Evolutionary conservation across 805 yeast species (phyloP).

Genomic region (Lipomyces japonicus): DNA sequence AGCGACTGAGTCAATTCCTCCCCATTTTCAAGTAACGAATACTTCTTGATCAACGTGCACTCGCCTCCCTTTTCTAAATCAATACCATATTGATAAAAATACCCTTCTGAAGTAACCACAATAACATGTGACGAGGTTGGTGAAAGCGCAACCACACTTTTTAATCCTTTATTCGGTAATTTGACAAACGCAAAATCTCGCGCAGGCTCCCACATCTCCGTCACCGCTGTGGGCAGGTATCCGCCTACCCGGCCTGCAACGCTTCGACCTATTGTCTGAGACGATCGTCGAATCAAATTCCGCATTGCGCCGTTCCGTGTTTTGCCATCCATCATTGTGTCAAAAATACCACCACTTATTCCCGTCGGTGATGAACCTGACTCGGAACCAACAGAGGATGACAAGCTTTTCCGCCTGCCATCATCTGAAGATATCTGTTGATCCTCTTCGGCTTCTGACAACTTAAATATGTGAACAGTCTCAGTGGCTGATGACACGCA

Average conservation of each 20-base stretch:
- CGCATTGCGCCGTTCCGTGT: slow-evolving; percentile 26
- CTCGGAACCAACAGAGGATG: slow-evolving; percentile 22
- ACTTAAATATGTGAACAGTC: slow-evolving; percentile 85
- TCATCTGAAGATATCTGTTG: slow-evolving; percentile 7
- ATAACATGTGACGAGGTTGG: slow-evolving; percentile 45
- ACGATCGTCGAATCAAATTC: slow-evolving; percentile 27
- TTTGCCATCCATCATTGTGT: slow-evolving; percentile 30
- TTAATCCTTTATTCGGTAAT: slow-evolving; percentile 46
- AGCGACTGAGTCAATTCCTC: slow-evolving; percentile 21
- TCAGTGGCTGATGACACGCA: slow-evolving; percentile 87
- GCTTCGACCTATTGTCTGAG: slow-evolving; percentile 38
- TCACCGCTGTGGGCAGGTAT: slow-evolving; percentile 73
- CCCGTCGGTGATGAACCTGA: slow-evolving; percentile 25
- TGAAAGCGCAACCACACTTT: slow-evolving; percentile 41
- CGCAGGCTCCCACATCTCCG: slow-evolving; percentile 76
- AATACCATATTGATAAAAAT: slow-evolving; percentile 71
- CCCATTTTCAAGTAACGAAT: slow-evolving; percentile 25
- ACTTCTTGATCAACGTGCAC: slow-evolving; percentile 61
- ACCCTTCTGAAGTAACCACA: slow-evolving; percentile 79
- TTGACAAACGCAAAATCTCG: slow-evolving; percentile 89
- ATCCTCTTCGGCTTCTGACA: slow-evolving; percentile 46
- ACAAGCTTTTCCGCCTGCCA: slow-evolving; percentile 24
- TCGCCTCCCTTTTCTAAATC: slow-evolving; percentile 92
- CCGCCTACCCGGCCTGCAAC: slow-evolving; percentile 81
- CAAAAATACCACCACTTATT: slow-evolving; percentile 28